phyloP scores from a whole-genome alignment of 164 flowering plant species.

The Umbellularia californica region DNA sequence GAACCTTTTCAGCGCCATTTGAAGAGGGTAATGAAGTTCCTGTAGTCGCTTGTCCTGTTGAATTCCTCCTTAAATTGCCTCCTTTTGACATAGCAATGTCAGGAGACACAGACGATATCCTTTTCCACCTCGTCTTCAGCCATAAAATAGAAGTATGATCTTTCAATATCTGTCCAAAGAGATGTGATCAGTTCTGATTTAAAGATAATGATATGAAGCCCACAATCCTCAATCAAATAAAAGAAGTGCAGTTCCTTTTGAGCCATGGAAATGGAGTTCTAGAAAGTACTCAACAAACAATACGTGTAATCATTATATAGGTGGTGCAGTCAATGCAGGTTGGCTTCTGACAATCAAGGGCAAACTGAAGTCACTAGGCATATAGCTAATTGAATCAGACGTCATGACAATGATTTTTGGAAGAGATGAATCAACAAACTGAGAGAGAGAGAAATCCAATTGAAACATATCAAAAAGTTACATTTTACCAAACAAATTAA shows the following conservation, averaged over 20 bases:
- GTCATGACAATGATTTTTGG: background rate
- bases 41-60: conserved; percentile 27
- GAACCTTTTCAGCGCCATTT: conserved; percentile 25
- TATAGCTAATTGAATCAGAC: background rate
- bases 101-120: conserved; percentile 11
- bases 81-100: conserved; percentile 13
- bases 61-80: conserved; percentile 30
- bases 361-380: background rate
- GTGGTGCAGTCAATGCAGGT: background rate
- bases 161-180: background rate
- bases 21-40: conserved; percentile 4
- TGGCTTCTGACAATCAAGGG: background rate
- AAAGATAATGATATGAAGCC: background rate
- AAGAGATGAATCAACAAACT: background rate
- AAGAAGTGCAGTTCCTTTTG: background rate
- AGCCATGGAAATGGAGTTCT: background rate
- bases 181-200: background rate
- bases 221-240: background rate
- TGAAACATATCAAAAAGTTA: too few species aligned
- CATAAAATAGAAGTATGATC: background rate
- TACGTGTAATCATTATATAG: too few species aligned
- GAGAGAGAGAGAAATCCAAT: too few species aligned
- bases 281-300: too few species aligned
- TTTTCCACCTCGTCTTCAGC: conserved; percentile 11
- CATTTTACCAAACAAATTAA: too few species aligned